A percentile compares a stretch with the other conserved stretches of the same genome.
phyloP scores from a whole-genome alignment of 2,329 filamentous ascomycete genomes.

The Talaromyces sp. region DNA sequence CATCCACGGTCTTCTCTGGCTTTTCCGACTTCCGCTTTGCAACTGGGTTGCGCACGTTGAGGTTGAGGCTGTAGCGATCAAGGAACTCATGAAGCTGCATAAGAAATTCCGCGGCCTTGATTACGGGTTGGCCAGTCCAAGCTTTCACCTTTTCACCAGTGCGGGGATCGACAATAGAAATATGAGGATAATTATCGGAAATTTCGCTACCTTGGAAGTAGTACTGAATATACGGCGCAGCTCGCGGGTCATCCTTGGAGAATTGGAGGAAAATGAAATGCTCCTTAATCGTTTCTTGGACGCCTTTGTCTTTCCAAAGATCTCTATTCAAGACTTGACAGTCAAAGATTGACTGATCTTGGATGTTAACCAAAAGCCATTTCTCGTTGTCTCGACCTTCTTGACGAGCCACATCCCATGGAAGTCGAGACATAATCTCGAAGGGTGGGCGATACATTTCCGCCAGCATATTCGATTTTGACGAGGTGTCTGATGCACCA shows the following conservation, averaged over 20 bases:
- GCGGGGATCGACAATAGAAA: conserved; percentile 90
- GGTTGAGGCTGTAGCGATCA: conserved; percentile 90
- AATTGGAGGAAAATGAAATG: conserved; percentile 97
- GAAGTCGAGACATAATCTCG: conserved; percentile 77
- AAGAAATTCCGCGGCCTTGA: conserved; percentile 76
- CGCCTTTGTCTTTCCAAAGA: conserved; percentile 85
- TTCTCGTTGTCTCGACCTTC: conserved; percentile 86
- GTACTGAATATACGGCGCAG: conserved; percentile 81
- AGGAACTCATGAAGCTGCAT: conserved; percentile 93
- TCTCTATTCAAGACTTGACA: conserved; percentile 94
- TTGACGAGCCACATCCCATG: conserved; percentile 83
- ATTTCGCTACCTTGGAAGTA: conserved; percentile 82
- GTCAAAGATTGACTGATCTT: conserved; percentile 90
- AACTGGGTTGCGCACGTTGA: conserved; percentile 90
- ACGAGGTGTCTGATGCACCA: conserved; percentile 65
- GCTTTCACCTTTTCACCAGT: conserved; percentile 97
- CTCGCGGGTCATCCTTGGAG: conserved; percentile 78
- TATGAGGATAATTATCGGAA: conserved; percentile 90
- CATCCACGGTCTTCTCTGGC: conserved; percentile 73
- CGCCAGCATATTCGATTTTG: conserved; percentile 77
- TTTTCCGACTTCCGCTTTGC: conserved; percentile 73
- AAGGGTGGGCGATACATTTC: conserved; percentile 92
- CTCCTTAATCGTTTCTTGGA: conserved; percentile 80
- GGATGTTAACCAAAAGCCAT: conserved; percentile 94
- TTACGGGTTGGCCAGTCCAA: conserved; percentile 84